Evolutionary conservation across 805 yeast genomes (phyloP).

Genomic region (Candida takata): DNA sequence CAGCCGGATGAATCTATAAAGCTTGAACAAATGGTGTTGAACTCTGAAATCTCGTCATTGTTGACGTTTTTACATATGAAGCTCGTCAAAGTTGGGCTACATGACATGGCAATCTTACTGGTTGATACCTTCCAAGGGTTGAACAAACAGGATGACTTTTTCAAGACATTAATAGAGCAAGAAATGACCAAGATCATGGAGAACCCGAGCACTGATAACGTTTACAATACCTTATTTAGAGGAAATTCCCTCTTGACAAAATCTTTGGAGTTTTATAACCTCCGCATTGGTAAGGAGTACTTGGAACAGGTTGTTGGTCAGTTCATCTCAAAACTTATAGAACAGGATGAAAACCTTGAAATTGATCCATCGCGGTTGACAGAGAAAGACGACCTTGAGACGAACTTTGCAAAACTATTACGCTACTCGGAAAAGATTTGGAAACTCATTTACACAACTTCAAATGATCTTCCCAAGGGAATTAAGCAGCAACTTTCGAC

Average conservation of each 20-base stretch:
- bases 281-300: conserved; percentile 74
- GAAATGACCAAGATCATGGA: conserved; percentile 38
- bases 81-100: conserved; percentile 36
- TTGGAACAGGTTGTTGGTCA: conserved; percentile 65
- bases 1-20: conserved; percentile 53
- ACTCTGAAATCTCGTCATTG: conserved; percentile 46
- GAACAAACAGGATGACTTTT: conserved; percentile 65
- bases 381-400: conserved; percentile 35
- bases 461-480: conserved; percentile 67
- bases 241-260: conserved; percentile 82
- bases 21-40: conserved; percentile 53
- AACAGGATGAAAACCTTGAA: conserved; percentile 51
- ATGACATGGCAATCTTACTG: conserved; percentile 49
- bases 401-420: conserved; percentile 43
- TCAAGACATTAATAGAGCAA: conserved; percentile 55
- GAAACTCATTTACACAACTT: conserved; percentile 55
- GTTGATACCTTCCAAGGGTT: conserved; percentile 71
- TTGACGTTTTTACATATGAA: conserved; percentile 32
- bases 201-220: conserved; percentile 22
- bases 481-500: conserved; percentile 58
- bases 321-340: conserved; percentile 50
- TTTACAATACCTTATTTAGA: conserved; percentile 64
- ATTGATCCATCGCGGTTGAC: conserved; percentile 66
- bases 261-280: conserved; percentile 69
- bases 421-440: conserved; percentile 54